phyloP scores from a whole-genome alignment of 305 asterid genomes.

The Rubia occidens region DNA sequence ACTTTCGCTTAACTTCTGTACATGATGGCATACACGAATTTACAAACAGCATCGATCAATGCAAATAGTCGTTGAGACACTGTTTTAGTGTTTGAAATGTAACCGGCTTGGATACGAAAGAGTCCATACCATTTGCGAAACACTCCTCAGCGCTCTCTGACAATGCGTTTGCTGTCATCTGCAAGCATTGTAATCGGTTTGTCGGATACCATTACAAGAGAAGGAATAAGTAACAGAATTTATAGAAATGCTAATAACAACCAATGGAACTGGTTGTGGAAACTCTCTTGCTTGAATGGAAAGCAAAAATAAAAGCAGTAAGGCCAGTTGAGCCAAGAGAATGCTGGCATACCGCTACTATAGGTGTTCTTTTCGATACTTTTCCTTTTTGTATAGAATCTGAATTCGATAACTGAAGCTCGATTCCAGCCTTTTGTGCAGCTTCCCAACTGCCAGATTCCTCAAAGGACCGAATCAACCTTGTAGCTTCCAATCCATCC shows the following conservation, averaged over 20 bases:
- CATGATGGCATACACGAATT: constrained; percentile 32
- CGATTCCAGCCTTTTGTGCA: constrained; percentile 66
- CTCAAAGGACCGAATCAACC: constrained; percentile 74
- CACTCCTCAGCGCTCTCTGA: constrained; percentile 90
- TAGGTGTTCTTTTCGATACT: constrained; percentile 40
- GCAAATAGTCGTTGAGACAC: constrained; percentile 52
- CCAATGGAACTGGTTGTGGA: background rate
- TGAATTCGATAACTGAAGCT: constrained; percentile 32
- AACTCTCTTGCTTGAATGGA: background rate
- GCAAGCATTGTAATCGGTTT: constrained; percentile 22
- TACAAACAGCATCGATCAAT: constrained; percentile 29
- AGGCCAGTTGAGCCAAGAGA: constrained; percentile 4
- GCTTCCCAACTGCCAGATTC: constrained; percentile 85
- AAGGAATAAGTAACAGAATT: background rate
- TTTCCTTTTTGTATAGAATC: constrained; percentile 24
- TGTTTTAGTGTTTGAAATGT: constrained; percentile 63
- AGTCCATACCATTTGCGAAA: constrained; percentile 91
- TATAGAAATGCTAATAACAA: too few species aligned
- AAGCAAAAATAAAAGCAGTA: background rate
- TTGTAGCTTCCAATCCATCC: constrained; percentile 87
- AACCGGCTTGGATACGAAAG: constrained; percentile 79
- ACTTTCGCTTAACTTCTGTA: constrained; percentile 31
- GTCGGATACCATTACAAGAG: background rate
- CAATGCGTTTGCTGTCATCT: constrained; percentile 89
- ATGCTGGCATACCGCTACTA: constrained; percentile 52